Percentiles rank a stretch among this genome's conserved stretches.
Evolutionary conservation across 495 filamentous ascomycete species (phyloP).

Genomic region (Massariosphaeria phaeospora): DNA sequence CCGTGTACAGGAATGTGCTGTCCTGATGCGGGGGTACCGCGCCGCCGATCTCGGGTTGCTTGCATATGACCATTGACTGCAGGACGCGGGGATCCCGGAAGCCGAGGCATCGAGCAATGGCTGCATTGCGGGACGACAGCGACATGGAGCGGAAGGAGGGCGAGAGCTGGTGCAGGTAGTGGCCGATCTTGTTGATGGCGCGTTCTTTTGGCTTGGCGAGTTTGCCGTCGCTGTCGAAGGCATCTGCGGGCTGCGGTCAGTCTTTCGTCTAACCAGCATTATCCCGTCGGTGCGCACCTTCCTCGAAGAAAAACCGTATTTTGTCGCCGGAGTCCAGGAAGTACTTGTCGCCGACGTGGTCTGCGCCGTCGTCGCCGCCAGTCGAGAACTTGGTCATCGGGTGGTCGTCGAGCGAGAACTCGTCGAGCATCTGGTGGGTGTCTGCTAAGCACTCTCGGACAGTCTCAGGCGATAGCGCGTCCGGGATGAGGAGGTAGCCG

Average conservation of each 20-base stretch:
- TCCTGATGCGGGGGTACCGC: conserved; percentile 86
- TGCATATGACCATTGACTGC: conserved; percentile 97
- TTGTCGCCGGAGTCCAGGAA: conserved; percentile 87
- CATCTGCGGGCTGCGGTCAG: conserved; percentile 54
- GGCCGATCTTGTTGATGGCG: conserved; percentile 96
- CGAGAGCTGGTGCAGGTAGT: conserved; percentile 74
- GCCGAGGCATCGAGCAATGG: conserved; percentile 64
- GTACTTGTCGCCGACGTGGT: conserved; percentile 90
- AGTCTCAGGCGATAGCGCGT: conserved; percentile 62
- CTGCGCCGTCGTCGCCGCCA: conserved; percentile 52
- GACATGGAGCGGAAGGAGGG: conserved; percentile 63
- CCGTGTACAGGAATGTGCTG: conserved; percentile 84
- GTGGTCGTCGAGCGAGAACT: conserved; percentile 71
- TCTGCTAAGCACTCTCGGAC: conserved; percentile 65
- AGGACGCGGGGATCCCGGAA: conserved; percentile 71
- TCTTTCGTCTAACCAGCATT: too few species aligned
- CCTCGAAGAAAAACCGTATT: conserved; percentile 95
- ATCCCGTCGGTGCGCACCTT: conserved; percentile 48
- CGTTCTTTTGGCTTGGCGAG: conserved; percentile 70
- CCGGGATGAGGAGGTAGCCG: conserved; percentile 84
- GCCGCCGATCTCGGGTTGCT: conserved; percentile 92
- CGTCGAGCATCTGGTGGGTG: conserved; percentile 66
- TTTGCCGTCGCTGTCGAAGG: conserved; percentile 54
- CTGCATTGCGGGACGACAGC: conserved; percentile 51
- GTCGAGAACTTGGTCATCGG: conserved; percentile 92